Conservation (phyloP, 2,329 filamentous ascomycete genomes). For the Thelonectria rubi region DNA sequence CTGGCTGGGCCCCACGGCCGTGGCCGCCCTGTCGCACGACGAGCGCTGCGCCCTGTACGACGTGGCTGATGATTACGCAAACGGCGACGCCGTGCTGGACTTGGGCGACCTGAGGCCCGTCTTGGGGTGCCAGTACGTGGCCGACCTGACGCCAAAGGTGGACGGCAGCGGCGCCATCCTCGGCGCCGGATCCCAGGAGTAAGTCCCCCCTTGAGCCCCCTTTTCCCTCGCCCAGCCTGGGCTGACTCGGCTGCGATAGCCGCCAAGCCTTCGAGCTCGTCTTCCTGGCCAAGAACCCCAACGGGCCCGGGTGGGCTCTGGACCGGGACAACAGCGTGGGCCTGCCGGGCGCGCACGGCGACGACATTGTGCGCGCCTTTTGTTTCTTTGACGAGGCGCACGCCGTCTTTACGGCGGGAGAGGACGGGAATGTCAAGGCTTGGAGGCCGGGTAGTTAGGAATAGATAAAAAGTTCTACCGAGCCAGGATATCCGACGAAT, state of each 20-base stretch:
- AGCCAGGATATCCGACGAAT: slow-evolving; percentile 25
- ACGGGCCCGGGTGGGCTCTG: slow-evolving; percentile 59
- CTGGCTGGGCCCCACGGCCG: slow-evolving; percentile 70
- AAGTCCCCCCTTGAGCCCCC: slow-evolving; percentile 50
- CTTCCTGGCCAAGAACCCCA: slow-evolving; percentile 62
- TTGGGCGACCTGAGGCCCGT: slow-evolving; percentile 75
- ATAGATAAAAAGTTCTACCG: too few species aligned
- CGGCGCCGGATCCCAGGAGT: slow-evolving; percentile 75
- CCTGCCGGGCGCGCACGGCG: slow-evolving; percentile 69
- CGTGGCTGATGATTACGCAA: slow-evolving; percentile 69
- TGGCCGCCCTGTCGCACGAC: slow-evolving; percentile 80
- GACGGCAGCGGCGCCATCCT: slow-evolving; percentile 68
- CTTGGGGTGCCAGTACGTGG: slow-evolving; percentile 78
- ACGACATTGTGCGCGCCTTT: slow-evolving; percentile 70
- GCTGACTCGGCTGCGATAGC: slow-evolving; percentile 47
- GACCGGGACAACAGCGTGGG: slow-evolving; percentile 65
- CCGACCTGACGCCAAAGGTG: slow-evolving; percentile 69
- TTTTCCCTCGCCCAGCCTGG: slow-evolving; percentile 38
- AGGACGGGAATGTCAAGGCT: slow-evolving; percentile 66
- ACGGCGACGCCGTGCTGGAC: slow-evolving; percentile 62
- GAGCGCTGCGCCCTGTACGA: slow-evolving; percentile 80
- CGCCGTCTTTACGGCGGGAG: slow-evolving; percentile 66
- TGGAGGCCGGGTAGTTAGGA: slow-evolving; percentile 54
- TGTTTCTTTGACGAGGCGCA: slow-evolving; percentile 70
- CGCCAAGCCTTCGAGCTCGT: slow-evolving; percentile 67